Conservation (phyloP, 2,329 filamentous ascomycete genomes). For the Mycosphaerella arachidis region DNA sequence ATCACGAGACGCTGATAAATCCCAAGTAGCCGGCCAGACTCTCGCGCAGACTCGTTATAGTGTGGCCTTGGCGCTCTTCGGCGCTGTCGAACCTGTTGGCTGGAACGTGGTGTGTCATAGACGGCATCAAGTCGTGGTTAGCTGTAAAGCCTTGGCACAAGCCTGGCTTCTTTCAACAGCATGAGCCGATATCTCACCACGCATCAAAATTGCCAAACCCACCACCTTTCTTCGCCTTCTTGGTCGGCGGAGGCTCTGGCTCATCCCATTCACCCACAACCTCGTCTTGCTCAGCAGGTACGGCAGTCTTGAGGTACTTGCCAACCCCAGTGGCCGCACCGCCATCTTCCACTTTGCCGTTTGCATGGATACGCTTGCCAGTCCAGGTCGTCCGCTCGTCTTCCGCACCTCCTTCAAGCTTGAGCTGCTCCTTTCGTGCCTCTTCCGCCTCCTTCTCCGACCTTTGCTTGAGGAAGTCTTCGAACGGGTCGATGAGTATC, state of each 20-base stretch:
- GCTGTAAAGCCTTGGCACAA: no score
- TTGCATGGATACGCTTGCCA: conserved; percentile 75
- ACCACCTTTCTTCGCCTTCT: conserved; percentile 61
- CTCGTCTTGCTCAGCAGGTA: conserved; percentile 44
- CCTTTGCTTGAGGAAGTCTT: conserved; percentile 75
- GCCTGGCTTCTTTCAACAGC: no score
- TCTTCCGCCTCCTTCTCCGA: conserved; percentile 54
- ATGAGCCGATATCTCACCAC: conserved; percentile 55
- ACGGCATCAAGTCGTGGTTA: background rate
- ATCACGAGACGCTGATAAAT: no score
- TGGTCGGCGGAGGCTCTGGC: conserved; percentile 63
- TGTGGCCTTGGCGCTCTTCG: no score
- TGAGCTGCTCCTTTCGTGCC: conserved; percentile 60
- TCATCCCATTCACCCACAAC: conserved; percentile 60
- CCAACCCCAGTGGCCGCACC: conserved; percentile 57
- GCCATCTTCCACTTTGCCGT: conserved; percentile 51
- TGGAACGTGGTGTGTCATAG: no score
- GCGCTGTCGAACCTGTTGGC: no score
- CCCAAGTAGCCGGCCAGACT: no score
- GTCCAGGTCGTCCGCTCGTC: conserved; percentile 95
- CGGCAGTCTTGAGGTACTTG: conserved; percentile 67
- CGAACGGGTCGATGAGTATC: conserved; percentile 90
- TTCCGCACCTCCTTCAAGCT: conserved; percentile 66
- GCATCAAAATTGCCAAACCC: conserved; percentile 94
- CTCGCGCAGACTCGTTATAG: no score